A percentile compares a stretch with the other conserved stretches of the same genome.
Evolutionary conservation across 106 monocot species (phyloP).

Genomic region (Apostasia shenzhenica): DNA sequence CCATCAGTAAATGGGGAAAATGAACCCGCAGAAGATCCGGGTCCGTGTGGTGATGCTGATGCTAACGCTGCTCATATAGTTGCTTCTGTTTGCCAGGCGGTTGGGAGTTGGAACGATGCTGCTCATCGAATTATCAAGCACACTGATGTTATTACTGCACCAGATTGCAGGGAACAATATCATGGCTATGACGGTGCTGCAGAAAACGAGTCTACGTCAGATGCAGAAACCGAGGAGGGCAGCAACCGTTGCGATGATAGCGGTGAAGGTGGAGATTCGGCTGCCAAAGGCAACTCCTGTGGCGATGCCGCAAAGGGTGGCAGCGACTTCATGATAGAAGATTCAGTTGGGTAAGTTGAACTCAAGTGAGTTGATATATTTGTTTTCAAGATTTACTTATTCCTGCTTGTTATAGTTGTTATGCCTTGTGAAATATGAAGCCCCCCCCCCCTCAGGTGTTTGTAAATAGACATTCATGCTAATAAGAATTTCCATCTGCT

Average conservation of each 20-base stretch:
- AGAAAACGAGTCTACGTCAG: slow-evolving; percentile 44
- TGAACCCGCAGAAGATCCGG: slow-evolving; percentile 30
- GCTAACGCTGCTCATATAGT: slow-evolving; percentile 15
- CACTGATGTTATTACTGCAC: slow-evolving; percentile 52
- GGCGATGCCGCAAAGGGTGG: slow-evolving; percentile 7
- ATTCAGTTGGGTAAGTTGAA: slow-evolving; percentile 55
- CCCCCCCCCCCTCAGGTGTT: no score
- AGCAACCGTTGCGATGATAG: slow-evolving; percentile 5
- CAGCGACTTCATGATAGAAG: slow-evolving; percentile 45
- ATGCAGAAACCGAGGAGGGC: slow-evolving; percentile 80
- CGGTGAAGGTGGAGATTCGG: slow-evolving; percentile 5
- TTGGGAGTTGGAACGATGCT: slow-evolving; percentile 49
- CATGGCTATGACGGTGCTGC: neutral
- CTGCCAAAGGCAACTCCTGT: neutral
- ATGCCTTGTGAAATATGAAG: no score
- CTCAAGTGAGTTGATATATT: no score
- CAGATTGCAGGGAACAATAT: slow-evolving; percentile 47
- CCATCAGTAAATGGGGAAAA: slow-evolving; percentile 71
- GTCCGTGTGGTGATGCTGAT: slow-evolving; percentile 9
- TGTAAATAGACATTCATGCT: no score
- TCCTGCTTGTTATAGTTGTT: no score
- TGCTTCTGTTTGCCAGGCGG: slow-evolving; percentile 38
- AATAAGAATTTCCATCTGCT: no score
- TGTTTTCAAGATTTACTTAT: no score
- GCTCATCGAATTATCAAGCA: neutral